Base-by-base conservation (phyloP, 2,329 filamentous ascomycete species). In the Ceratocystis cubensis region DNA sequence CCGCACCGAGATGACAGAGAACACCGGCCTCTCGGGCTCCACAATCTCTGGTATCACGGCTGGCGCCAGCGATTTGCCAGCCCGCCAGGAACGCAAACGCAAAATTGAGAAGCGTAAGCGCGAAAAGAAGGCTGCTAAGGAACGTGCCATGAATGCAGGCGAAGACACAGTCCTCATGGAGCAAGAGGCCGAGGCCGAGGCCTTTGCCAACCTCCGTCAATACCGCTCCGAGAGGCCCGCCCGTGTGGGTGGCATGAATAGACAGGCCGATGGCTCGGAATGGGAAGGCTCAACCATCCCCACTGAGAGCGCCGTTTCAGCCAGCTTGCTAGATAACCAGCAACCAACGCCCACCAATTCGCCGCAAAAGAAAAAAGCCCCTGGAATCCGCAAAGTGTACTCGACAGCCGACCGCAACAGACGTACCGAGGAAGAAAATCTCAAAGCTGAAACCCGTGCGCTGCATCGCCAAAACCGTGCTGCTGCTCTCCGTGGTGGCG, bases 181-280 rank as follows among this genome's bases (percentile, higher is more conserved):
- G 73, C 82, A 84, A 71, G 76, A 80, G 33, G 84, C 85, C 71
- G 87, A 89, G 73, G 81, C 80, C 48, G 80, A 80, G 64, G 86
- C 83, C 28, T 79, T 86, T 71, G 78, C 84, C 61, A 87, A 94
- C 68, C 83, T 97, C 66, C 84, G 88, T 67, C 84, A 84, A 44
- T 97, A 97, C 79, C 88, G 92, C 28, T 82, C 91, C 73, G 93
- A 97, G 77, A 89, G 87, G 74, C 80, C 91, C 1, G 93, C 93
- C 0, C 83, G 88, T 64, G 91, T 97, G 1, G 93, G 93, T 45
- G 93, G 93, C 22, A 78, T 97, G 75, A 97, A 97, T 77, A 86
- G 87, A 71, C 81, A 88, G 70, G 82, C 86, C 56, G 93, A 96
- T 71, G 88, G 87, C 69, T 88, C 85, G 68, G 79, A 84, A 70